Evolutionary conservation across 2,329 filamentous ascomycete genomes (phyloP), one percentile per base, ranked within the genome.

Genomic region (Cytospora piceicola): DNA sequence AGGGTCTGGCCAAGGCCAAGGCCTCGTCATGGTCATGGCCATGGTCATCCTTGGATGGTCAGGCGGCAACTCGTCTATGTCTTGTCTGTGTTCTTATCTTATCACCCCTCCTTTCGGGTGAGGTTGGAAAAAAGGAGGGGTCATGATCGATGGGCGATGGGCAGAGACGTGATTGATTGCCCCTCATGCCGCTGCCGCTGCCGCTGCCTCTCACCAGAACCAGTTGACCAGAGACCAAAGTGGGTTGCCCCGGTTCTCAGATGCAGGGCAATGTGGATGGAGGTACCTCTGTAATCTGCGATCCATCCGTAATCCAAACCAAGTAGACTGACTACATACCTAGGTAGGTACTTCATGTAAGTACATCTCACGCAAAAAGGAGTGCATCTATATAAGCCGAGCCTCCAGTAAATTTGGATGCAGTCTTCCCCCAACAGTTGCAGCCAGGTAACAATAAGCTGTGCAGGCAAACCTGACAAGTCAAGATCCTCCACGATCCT

Each of bases 81-180:
- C 39, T 42, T 4, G 6, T 34, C 34, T 22, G 27, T 53, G 22
- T 27, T 30, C 66, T 67, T 67, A 65, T 67, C 66, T 67, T 67
- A 67, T 67, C 66, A 67, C 66, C 66, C 66, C 66, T 67, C 66
- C 51, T 63, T 65, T 57, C 8, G 51, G 32, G 59, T 67, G 66
- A 58, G 58, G 63, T 67, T 39, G 66, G 49, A 20, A 49, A 49
- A 7, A 51, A 64, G 57, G 65, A 61, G 58, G 65, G 65, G 65
- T 66, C 30, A 49, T 20, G 22, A 49, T 34, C 8, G 49, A n/a
- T 17, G 27, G 20, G 42, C 8, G 49, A n/a, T 17, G 27, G 20
- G 42, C 29, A 27, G 22, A 30, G 32, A 53, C 34, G 27, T 36
- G 36, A 27, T 22, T 24, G 14, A 22, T 20, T 54, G 36, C 51